Evolutionary conservation across 495 filamentous ascomycete genomes (phyloP).

Genomic region (Penicillium canescens): DNA sequence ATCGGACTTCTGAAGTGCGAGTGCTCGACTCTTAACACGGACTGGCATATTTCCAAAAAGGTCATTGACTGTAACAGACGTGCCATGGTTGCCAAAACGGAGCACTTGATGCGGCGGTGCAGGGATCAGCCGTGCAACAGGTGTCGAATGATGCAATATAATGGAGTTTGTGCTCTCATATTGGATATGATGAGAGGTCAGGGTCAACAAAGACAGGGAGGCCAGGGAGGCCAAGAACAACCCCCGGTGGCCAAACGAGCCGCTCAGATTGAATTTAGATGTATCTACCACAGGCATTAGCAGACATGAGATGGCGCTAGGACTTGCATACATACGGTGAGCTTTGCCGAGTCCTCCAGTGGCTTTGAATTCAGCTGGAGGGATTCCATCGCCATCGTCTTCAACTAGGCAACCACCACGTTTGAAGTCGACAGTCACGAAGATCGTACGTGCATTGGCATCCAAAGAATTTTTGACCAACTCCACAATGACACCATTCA

Average conservation of each 20-base stretch:
- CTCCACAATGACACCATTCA: slow-evolving; percentile 71
- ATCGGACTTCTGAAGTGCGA: slow-evolving; percentile 43
- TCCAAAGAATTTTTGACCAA: slow-evolving; percentile 88
- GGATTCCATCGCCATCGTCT: slow-evolving; percentile 84
- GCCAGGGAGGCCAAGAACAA: slow-evolving; percentile 77
- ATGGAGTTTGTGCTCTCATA: slow-evolving; percentile 68
- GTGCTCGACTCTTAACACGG: slow-evolving; percentile 78
- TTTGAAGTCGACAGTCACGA: slow-evolving; percentile 70
- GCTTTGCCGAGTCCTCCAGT: slow-evolving; percentile 72
- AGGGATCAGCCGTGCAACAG: slow-evolving; percentile 67
- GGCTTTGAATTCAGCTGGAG: slow-evolving; percentile 66
- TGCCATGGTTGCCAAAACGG: slow-evolving; percentile 63
- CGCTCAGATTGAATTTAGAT: slow-evolving; percentile 62
- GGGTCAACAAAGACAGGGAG: slow-evolving; percentile 71
- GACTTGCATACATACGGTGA: slow-evolving; percentile 57
- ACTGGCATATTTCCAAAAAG: slow-evolving; percentile 97
- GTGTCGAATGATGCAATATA: slow-evolving; percentile 67
- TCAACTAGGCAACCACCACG: slow-evolving; percentile 82
- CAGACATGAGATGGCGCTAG: neutral
- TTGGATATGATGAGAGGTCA: slow-evolving; percentile 72
- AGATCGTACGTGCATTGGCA: slow-evolving; percentile 69
- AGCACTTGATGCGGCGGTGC: slow-evolving; percentile 63
- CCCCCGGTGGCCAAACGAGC: slow-evolving; percentile 68
- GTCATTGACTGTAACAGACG: slow-evolving; percentile 76
- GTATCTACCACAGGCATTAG: slow-evolving; percentile 59